phyloP scores from a whole-genome alignment of 495 filamentous ascomycete genomes.

The Cercophora samala region DNA sequence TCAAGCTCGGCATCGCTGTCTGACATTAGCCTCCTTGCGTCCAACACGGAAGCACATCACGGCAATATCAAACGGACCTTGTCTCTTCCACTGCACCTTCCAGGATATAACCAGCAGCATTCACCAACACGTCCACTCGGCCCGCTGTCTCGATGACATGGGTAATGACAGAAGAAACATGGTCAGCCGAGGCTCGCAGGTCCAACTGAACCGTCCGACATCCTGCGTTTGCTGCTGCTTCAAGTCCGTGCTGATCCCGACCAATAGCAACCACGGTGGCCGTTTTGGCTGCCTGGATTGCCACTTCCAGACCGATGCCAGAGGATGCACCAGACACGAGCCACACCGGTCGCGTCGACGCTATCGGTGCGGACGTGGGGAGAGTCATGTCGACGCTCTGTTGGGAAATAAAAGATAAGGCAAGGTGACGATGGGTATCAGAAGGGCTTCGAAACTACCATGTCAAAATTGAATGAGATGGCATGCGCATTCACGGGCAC shows the following conservation, averaged over 20 bases:
- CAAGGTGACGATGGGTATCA: not conserved
- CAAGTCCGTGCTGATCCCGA: not conserved
- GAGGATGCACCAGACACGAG: not conserved
- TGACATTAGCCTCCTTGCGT: not conserved
- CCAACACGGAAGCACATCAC: too few relatives aligned
- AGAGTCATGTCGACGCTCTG: not conserved
- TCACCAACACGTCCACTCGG: not conserved
- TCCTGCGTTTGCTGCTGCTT: not conserved
- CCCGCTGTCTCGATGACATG: not conserved
- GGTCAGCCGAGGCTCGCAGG: not conserved
- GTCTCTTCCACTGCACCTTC: not conserved
- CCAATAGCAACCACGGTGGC: not conserved
- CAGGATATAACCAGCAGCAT: not conserved
- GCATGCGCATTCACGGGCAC: not conserved
- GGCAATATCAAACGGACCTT: not conserved
- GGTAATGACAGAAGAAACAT: not conserved
- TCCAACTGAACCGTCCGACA: not conserved
- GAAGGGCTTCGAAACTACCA: not conserved
- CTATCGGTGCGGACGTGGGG: not conserved
- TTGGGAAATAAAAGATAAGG: not conserved
- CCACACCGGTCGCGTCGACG: not conserved
- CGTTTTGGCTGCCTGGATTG: not conserved
- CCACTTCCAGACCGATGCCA: not conserved
- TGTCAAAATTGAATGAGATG: not conserved
- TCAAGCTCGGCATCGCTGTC: not conserved